These are phyloP conservation scores for Sporothrix mexicana DNA, from an alignment of 2,329 filamentous ascomycete species.

Conservation along the genomic window DNA sequence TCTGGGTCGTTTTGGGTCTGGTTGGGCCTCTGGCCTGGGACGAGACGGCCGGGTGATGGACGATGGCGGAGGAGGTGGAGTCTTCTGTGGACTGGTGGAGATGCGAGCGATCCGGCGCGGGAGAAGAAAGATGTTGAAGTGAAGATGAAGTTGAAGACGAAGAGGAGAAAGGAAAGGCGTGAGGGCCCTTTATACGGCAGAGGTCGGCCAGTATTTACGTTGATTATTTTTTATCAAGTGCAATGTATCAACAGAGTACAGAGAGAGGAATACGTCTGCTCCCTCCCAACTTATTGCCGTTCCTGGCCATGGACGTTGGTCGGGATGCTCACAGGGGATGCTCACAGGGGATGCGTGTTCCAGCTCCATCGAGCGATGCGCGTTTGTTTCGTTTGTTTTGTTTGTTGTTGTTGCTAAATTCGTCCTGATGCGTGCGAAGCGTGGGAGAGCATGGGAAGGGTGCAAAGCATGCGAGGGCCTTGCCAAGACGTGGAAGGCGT, in stretches of 20 bases:
- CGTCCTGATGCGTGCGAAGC: neutral
- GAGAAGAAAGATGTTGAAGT: neutral
- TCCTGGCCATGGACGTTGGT: neutral
- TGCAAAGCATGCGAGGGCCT: neutral
- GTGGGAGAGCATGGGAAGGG: neutral
- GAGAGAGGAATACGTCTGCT: neutral
- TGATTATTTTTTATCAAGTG: too few relatives aligned
- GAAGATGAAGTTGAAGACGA: neutral
- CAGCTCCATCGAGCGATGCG: neutral
- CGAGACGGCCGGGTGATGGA: neutral
- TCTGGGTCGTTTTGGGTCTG: too few relatives aligned
- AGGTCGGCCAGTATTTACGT: too few relatives aligned
- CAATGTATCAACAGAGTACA: too few relatives aligned
- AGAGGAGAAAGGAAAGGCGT: neutral
- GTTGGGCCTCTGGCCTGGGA: neutral
- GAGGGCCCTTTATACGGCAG: neutral
- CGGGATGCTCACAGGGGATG: neutral
- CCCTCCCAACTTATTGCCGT: conserved; percentile 10
- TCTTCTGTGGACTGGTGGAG: neutral
- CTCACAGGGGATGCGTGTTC: conserved; percentile 16
- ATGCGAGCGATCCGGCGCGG: conserved; percentile 22
- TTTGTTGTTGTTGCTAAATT: neutral
- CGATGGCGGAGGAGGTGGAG: conserved; percentile 16
- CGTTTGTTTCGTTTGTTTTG: neutral
- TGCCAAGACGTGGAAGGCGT: neutral